Percentiles rank a stretch among this genome's conserved stretches.
These are phyloP conservation scores for Rugonectria rugulosa DNA, from an alignment of 2,329 filamentous ascomycete species.

Conservation along the genomic window DNA sequence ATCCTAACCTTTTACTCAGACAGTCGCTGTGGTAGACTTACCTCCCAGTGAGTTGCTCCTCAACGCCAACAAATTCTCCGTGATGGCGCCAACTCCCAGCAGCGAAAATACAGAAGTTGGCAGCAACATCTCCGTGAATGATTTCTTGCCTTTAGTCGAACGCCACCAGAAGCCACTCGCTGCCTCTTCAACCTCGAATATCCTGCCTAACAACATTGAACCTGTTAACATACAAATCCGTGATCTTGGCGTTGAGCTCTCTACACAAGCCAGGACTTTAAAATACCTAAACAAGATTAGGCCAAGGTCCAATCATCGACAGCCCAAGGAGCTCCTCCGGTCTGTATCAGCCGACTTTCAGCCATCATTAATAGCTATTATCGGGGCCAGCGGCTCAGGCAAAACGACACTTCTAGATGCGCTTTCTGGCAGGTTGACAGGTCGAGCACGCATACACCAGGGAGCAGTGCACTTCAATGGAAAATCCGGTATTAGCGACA, in stretches of 20 bases:
- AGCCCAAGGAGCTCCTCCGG: conserved; percentile 62
- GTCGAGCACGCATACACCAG: conserved; percentile 56
- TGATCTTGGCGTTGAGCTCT: conserved; percentile 60
- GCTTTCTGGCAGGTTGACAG: conserved; percentile 73
- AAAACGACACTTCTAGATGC: conserved; percentile 78
- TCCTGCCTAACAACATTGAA: conserved; percentile 57
- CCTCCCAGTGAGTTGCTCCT: too few species aligned
- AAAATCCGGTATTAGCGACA: conserved; percentile 56
- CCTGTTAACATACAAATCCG: conserved; percentile 60
- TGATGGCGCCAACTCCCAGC: background rate
- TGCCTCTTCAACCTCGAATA: conserved; percentile 9
- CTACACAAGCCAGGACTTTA: conserved; percentile 56
- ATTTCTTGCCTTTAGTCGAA: background rate
- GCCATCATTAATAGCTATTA: conserved; percentile 74
- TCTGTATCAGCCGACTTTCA: conserved; percentile 69
- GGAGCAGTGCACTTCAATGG: conserved; percentile 71
- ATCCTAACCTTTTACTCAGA: too few species aligned
- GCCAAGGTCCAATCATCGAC: conserved; percentile 29
- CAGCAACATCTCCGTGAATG: background rate
- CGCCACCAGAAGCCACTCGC: background rate
- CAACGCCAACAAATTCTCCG: background rate
- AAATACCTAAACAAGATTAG: conserved; percentile 50
- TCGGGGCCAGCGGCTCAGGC: conserved; percentile 76
- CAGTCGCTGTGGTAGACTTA: too few species aligned
- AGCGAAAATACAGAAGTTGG: background rate